These are phyloP conservation scores for Arabis alpina DNA, from an alignment of 345 rosid genomes.

Conservation along the genomic window DNA sequence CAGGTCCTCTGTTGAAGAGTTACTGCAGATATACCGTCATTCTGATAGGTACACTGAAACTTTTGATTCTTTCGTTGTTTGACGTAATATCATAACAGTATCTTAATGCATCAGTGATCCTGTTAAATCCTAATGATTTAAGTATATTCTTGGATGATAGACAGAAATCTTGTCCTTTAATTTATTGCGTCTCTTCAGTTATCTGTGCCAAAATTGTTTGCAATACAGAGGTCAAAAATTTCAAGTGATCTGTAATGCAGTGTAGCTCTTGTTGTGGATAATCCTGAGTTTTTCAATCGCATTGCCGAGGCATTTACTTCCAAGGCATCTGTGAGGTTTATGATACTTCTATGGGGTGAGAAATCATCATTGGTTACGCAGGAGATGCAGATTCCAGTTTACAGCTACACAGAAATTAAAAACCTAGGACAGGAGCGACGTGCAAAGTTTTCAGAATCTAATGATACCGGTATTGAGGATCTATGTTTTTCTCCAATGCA, in stretches of 20 bases:
- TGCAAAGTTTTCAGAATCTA: slow-evolving; percentile 43
- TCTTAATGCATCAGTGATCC: too few species aligned
- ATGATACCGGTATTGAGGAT: slow-evolving; percentile 54
- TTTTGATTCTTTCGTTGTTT: neutral
- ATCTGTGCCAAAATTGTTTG: slow-evolving; percentile 14
- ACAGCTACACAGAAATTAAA: slow-evolving; percentile 64
- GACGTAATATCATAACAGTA: neutral
- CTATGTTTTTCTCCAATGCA: neutral
- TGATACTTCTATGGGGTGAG: slow-evolving; percentile 91
- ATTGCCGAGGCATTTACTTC: slow-evolving; percentile 61
- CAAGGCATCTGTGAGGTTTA: slow-evolving; percentile 61
- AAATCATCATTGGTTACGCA: slow-evolving; percentile 54
- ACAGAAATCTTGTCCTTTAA: neutral
- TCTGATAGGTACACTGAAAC: slow-evolving; percentile 76
- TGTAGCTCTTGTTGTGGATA: slow-evolving; percentile 89
- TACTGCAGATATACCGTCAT: slow-evolving; percentile 81
- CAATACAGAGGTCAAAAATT: slow-evolving; percentile 35
- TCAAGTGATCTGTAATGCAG: slow-evolving; percentile 52
- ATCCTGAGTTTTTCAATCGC: slow-evolving; percentile 84
- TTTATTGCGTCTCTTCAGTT: slow-evolving; percentile 13
- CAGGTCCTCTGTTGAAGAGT: slow-evolving; percentile 85
- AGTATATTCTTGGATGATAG: slow-evolving; percentile 1
- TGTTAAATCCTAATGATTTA: too few species aligned
- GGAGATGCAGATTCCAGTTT: slow-evolving; percentile 56
- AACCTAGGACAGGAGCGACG: slow-evolving; percentile 70